Evolutionary conservation across 2,329 filamentous ascomycete genomes (phyloP).

Genomic region (Nothophaeocryptopus gaeumannii): DNA sequence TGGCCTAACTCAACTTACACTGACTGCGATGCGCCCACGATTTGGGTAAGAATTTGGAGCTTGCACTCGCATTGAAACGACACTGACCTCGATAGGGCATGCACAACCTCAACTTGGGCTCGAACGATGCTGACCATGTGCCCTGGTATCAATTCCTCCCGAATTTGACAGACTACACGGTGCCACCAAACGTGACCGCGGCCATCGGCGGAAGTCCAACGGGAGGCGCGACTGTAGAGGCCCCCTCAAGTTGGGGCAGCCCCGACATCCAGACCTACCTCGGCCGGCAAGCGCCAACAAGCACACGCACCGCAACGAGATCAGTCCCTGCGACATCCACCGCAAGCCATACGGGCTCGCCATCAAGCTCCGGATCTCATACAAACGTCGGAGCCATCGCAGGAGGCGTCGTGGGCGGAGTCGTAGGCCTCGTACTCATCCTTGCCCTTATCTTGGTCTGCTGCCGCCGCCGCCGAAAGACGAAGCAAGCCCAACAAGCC

Average conservation of each 20-base stretch:
- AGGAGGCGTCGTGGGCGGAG: constrained; percentile 41
- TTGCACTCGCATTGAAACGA: neutral
- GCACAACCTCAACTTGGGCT: constrained; percentile 52
- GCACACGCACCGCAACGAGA: constrained; percentile 53
- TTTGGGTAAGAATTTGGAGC: constrained; percentile 33
- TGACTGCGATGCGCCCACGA: constrained; percentile 46
- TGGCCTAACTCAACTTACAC: constrained; percentile 52
- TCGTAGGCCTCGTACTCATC: constrained; percentile 32
- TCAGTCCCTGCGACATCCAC: constrained; percentile 33
- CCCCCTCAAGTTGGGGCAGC: constrained; percentile 51
- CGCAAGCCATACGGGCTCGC: constrained; percentile 4
- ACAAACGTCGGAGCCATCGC: constrained; percentile 38
- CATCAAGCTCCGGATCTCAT: constrained; percentile 8
- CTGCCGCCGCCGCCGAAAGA: constrained; percentile 27
- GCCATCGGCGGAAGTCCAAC: constrained; percentile 51
- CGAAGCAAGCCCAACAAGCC: no score
- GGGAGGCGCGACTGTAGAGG: constrained; percentile 55
- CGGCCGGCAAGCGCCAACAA: constrained; percentile 47
- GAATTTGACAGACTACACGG: constrained; percentile 48
- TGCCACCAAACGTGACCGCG: constrained; percentile 48
- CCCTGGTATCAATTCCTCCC: constrained; percentile 49
- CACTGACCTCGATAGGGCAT: constrained; percentile 34
- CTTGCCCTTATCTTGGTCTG: constrained; percentile 36
- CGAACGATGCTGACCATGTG: constrained; percentile 43
- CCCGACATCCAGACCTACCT: constrained; percentile 55